phyloP scores from a whole-genome alignment of 140 eudicot species.

The Ambrosia hybrid region DNA sequence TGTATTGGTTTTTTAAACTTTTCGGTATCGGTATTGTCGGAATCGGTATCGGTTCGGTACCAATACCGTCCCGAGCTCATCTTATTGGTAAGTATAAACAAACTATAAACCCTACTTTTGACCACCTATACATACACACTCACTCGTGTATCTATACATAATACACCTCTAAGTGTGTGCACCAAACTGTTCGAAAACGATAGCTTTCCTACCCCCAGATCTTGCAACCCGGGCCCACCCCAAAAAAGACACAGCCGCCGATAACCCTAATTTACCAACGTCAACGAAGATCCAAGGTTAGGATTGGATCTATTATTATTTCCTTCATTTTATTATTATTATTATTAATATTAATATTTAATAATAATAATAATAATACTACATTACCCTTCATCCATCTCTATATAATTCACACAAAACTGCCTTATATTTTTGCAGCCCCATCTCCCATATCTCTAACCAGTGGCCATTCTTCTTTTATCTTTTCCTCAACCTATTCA shows the following conservation, averaged over 20 bases:
- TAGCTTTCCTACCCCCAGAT: conserved; percentile 26
- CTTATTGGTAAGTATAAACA: no score
- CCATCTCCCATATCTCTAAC: conserved; percentile 38
- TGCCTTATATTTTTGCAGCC: conserved; percentile 16
- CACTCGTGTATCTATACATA: conserved; percentile 16
- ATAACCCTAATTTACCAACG: conserved; percentile 19
- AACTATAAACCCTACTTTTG: conserved; percentile 19
- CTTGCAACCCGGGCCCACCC: conserved; percentile 8
- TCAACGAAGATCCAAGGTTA: conserved; percentile 26
- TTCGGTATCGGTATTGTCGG: no score
- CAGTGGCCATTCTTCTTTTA: conserved; percentile 30
- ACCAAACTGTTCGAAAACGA: conserved; percentile 17
- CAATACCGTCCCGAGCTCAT: no score
- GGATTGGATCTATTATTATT: conserved; percentile 23
- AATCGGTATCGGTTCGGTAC: no score
- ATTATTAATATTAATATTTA: not conserved
- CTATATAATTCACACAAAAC: conserved; percentile 31
- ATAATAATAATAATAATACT: conserved; percentile 11
- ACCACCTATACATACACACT: conserved; percentile 4
- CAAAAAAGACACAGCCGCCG: conserved; percentile 26
- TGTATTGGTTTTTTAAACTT: no score
- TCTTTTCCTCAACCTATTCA: not conserved
- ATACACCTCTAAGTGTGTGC: not conserved
- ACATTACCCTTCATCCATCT: conserved; percentile 15
- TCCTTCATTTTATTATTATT: conserved; percentile 19